A percentile compares a stretch with the other conserved stretches of the same genome.
These are phyloP conservation scores for Termitomyces sp. DNA, from an alignment of 768 basidiomycete species.

Conservation along the genomic window DNA sequence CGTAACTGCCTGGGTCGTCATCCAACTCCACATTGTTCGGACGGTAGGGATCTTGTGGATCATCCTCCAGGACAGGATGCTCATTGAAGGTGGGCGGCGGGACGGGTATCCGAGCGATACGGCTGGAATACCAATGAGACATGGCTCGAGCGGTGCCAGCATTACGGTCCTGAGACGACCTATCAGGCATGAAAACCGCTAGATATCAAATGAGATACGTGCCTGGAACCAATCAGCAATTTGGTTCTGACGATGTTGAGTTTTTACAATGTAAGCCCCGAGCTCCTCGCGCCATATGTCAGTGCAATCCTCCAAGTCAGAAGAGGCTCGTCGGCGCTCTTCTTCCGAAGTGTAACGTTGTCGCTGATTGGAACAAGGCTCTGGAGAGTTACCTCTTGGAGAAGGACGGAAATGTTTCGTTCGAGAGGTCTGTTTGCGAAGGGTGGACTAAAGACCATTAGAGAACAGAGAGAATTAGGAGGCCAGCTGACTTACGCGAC, in stretches of 20 bases:
- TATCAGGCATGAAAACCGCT: background rate
- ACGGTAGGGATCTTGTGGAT: slow-evolving; percentile 17
- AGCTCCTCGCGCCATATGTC: slow-evolving; percentile 75
- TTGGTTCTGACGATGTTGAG: slow-evolving; percentile 67
- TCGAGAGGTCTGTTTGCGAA: slow-evolving; percentile 39
- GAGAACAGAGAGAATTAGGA: background rate
- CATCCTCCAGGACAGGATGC: slow-evolving; percentile 21
- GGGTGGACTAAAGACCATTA: slow-evolving; percentile 22
- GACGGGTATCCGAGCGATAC: slow-evolving; percentile 40
- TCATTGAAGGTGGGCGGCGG: slow-evolving; percentile 22
- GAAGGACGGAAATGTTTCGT: slow-evolving; percentile 28
- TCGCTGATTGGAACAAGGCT: slow-evolving; percentile 20
- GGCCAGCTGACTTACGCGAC: slow-evolving; percentile 46
- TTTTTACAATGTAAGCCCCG: slow-evolving; percentile 63
- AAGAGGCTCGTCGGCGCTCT: slow-evolving; percentile 51
- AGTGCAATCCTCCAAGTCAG: slow-evolving; percentile 77
- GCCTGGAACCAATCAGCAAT: slow-evolving; percentile 72
- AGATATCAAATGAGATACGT: slow-evolving; percentile 27
- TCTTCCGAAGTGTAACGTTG: slow-evolving; percentile 26
- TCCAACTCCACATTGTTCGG: slow-evolving; percentile 27
- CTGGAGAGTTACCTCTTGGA: slow-evolving; percentile 19
- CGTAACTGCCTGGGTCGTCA: slow-evolving; percentile 20
- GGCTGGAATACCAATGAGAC: slow-evolving; percentile 51
- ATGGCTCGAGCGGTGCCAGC: slow-evolving; percentile 52
- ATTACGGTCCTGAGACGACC: slow-evolving; percentile 56